Percentiles rank a stretch among this genome's conserved stretches.
Evolutionary conservation across 768 basidiomycete species (phyloP).

Genomic region (Pleurotus tuber-regium): DNA sequence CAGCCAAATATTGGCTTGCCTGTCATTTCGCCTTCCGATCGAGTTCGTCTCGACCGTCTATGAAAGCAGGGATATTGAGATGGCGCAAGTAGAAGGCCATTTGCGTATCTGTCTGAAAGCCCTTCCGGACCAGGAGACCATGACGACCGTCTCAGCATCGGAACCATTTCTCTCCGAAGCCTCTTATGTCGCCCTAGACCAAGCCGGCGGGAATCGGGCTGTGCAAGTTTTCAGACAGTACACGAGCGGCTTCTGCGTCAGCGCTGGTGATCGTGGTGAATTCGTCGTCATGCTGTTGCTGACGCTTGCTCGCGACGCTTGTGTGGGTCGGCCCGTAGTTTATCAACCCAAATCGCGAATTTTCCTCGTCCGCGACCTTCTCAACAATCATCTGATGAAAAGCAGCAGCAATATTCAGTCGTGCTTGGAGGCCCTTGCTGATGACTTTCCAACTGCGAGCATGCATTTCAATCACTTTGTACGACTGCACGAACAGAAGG

Average conservation of each 20-base stretch:
- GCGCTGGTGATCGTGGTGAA: conserved; percentile 12
- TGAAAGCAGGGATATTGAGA: background rate
- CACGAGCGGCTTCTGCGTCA: conserved; percentile 7
- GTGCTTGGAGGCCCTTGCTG: conserved; percentile 6
- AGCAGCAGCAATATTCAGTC: too few relatives aligned
- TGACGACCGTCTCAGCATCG: conserved; percentile 13
- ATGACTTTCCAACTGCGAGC: conserved; percentile 16
- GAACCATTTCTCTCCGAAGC: conserved; percentile 14
- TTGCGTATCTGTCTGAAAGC: conserved; percentile 12
- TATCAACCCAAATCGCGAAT: background rate
- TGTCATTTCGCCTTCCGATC: conserved; percentile 8
- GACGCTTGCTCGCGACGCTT: conserved; percentile 10
- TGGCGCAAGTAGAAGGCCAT: conserved; percentile 11
- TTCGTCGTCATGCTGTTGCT: conserved; percentile 11
- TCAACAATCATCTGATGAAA: too few relatives aligned
- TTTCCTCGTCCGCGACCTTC: background rate
- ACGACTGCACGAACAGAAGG: conserved; percentile 23
- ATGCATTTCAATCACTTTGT: conserved; percentile 32
- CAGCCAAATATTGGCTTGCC: conserved; percentile 9
- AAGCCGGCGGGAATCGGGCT: conserved; percentile 21
- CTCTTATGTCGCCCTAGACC: conserved; percentile 18
- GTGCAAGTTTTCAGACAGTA: background rate
- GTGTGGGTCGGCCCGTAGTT: background rate
- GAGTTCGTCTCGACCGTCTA: conserved; percentile 11
- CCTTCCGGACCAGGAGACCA: conserved; percentile 6